Percentiles rank a stretch among this genome's conserved stretches.
Evolutionary conservation across 1,139 yeast genomes (phyloP).

Genomic region (Spathaspora jeffriesii): DNA sequence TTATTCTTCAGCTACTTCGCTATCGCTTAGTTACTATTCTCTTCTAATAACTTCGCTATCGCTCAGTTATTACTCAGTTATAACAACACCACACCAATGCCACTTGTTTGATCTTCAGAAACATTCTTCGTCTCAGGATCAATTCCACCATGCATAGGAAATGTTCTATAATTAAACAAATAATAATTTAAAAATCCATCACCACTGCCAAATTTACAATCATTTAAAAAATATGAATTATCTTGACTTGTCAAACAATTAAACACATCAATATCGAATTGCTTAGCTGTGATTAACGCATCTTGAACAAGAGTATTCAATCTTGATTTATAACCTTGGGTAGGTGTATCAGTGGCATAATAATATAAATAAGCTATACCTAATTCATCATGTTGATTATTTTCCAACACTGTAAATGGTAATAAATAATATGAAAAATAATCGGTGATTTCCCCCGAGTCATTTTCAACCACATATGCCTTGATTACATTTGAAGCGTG

Average conservation of each 20-base stretch:
- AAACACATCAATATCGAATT: slow-evolving; percentile 79
- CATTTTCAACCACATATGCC: slow-evolving; percentile 75
- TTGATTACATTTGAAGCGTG: slow-evolving; percentile 57
- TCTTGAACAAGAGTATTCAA: slow-evolving; percentile 65
- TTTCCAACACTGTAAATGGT: slow-evolving; percentile 82
- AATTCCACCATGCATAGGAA: slow-evolving; percentile 81
- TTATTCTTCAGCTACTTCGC: no score
- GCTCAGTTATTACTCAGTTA: no score
- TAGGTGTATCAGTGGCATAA: slow-evolving; percentile 74
- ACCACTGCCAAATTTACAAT: slow-evolving; percentile 89
- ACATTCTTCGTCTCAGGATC: slow-evolving; percentile 51
- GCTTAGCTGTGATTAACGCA: slow-evolving; percentile 75
- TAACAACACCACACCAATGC: slow-evolving; percentile 87
- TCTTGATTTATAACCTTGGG: slow-evolving; percentile 50
- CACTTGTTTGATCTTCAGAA: slow-evolving; percentile 61
- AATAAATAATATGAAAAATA: slow-evolving; percentile 86
- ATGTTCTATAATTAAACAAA: slow-evolving; percentile 84
- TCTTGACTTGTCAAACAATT: slow-evolving; percentile 93
- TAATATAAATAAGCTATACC: slow-evolving; percentile 90
- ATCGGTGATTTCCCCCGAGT: slow-evolving; percentile 74
- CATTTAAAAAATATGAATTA: slow-evolving; percentile 77
- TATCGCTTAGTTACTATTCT: no score
- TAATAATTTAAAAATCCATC: slow-evolving; percentile 93
- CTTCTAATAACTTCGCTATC: no score
- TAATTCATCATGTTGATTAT: slow-evolving; percentile 62